These are phyloP conservation scores for Pseudozyma sp. DNA, from an alignment of 1,284 basidiomycete genomes.

Conservation along the genomic window DNA sequence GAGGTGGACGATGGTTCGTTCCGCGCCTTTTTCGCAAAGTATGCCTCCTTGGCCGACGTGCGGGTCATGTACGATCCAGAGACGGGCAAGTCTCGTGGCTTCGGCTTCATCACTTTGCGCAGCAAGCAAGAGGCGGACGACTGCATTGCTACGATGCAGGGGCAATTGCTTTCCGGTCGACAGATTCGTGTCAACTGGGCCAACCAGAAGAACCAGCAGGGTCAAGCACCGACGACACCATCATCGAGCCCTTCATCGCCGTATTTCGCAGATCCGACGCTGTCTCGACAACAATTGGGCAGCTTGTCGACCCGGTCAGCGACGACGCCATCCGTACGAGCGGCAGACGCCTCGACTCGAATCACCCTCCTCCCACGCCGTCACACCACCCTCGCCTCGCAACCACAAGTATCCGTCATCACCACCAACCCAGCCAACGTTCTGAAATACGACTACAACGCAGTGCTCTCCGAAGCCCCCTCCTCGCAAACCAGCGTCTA, in stretches of 20 bases:
- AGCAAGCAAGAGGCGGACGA: constrained; percentile 98
- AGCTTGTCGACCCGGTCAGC: constrained; percentile 1
- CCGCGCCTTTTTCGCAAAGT: constrained; percentile 91
- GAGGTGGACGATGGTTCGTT: constrained; percentile 99
- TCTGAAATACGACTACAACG: constrained; percentile 76
- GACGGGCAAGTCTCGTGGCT: constrained; percentile 94
- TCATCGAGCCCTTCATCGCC: constrained; percentile 1
- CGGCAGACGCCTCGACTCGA: background rate
- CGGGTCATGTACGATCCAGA: constrained; percentile 99
- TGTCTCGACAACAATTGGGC: background rate
- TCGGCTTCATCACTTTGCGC: constrained; percentile 91
- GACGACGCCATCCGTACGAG: background rate
- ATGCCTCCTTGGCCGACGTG: constrained; percentile 93
- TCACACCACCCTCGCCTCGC: constrained; percentile 27
- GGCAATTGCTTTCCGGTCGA: constrained; percentile 96
- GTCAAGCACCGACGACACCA: constrained; percentile 54
- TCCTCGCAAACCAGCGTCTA: constrained; percentile 95
- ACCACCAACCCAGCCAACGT: background rate
- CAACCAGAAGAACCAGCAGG: constrained; percentile 95
- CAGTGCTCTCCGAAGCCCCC: constrained; percentile 87
- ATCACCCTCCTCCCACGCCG: constrained; percentile 14
- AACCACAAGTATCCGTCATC: background rate
- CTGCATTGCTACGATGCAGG: constrained; percentile 98
- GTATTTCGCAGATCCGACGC: background rate
- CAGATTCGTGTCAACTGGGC: constrained; percentile 99